These are phyloP conservation scores for Diaporthe ampelina DNA, from an alignment of 2,329 filamentous ascomycete species.

Conservation along the genomic window DNA sequence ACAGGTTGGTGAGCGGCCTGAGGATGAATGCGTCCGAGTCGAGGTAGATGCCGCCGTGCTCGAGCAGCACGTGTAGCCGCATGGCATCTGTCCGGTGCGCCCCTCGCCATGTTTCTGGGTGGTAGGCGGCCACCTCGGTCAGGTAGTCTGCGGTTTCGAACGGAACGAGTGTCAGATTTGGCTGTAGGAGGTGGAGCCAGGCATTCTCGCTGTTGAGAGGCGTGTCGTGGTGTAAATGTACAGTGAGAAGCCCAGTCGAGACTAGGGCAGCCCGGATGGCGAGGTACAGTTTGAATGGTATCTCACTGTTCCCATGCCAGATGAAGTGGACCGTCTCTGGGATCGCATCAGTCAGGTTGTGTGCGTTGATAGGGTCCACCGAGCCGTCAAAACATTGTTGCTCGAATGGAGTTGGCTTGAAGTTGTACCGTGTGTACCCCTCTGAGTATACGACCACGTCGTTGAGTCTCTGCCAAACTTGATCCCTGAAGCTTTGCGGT, in stretches of 20 bases:
- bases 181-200: neutral
- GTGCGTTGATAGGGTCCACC: neutral
- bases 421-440: neutral
- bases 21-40: neutral
- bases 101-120: neutral
- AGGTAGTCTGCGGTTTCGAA: neutral
- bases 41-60: neutral
- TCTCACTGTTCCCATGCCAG: slow-evolving; percentile 3
- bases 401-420: neutral
- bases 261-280: neutral
- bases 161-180: neutral
- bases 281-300: neutral
- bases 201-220: neutral
- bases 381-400: neutral
- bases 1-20: neutral
- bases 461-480: neutral
- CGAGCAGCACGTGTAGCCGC: neutral
- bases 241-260: neutral
- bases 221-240: neutral
- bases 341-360: slow-evolving; percentile 19
- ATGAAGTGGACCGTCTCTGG: slow-evolving; percentile 5
- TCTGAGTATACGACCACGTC: neutral
- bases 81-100: slow-evolving; percentile 1
- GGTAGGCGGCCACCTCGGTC: neutral
- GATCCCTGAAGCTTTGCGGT: neutral